A percentile compares a stretch with the other conserved stretches of the same genome.
These are phyloP conservation scores for Umbelopsis sp. DNA, from an alignment of 192 early-diverging fungal genomes.

Conservation along the genomic window DNA sequence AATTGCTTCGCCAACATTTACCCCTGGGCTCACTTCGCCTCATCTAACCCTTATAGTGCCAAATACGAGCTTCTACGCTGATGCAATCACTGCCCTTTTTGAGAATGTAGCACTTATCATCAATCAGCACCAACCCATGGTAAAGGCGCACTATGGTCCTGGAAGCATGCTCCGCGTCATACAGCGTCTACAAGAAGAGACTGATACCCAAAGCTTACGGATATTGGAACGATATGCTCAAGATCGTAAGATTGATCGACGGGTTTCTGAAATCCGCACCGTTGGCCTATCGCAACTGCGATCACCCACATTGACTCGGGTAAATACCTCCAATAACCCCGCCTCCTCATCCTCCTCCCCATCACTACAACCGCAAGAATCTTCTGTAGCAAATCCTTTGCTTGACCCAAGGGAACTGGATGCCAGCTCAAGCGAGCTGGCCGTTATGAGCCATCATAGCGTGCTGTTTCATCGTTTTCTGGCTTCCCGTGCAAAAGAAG, in stretches of 20 bases:
- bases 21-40: neutral
- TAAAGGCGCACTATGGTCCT: conserved; percentile 84
- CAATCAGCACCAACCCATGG: conserved; percentile 84
- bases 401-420: conserved; percentile 83
- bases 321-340: conserved; percentile 5
- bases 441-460: conserved; percentile 78
- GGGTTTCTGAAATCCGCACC: conserved; percentile 34
- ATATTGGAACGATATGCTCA: conserved; percentile 85
- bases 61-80: conserved; percentile 69
- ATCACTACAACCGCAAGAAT: conserved; percentile 1
- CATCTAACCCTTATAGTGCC: conserved; percentile 27
- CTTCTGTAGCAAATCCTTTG: conserved; percentile 40
- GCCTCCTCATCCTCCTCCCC: neutral
- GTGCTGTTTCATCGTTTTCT: conserved; percentile 84
- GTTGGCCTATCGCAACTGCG: conserved; percentile 8
- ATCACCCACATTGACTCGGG: conserved; percentile 3
- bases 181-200: conserved; percentile 86
- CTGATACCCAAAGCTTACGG: conserved; percentile 74
- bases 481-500: conserved; percentile 68
- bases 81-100: conserved; percentile 83
- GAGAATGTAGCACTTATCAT: conserved; percentile 88
- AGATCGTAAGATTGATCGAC: conserved; percentile 53
- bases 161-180: conserved; percentile 90
- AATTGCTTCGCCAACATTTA: neutral
- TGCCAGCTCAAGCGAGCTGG: conserved; percentile 77